Evolutionary conservation across 331 rosid genomes (phyloP), one percentile per base, ranked within the genome.

Genomic region (Quercus phellos): DNA sequence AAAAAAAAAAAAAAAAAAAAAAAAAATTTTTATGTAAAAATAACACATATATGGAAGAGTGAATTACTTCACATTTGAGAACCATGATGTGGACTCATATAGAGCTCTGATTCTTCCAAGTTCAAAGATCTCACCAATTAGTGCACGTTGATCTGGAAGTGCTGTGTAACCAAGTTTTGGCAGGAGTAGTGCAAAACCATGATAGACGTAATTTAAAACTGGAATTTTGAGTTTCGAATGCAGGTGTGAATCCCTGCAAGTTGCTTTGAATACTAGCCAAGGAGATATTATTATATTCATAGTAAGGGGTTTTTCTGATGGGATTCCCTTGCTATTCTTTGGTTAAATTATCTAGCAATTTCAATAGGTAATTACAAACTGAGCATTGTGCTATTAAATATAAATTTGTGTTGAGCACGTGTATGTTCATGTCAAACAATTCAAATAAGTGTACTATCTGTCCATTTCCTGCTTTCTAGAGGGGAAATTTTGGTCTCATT

Each of bases 381-480:
- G 0, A 18, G 10, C 10, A 66, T 18, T 13, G 1, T 1, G 19
- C 46, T 17, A 64, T 7, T 32, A 64, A 64, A 64, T 64, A 64
- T 16, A 64, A 29, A 30, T 14, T 27, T 64, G 21, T 17, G 46
- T 17, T 12, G 46, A 16, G 42, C 43, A 43, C 4, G n/a, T 32
- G 24, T 29, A 5, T 58, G 43, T 63, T 35, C 38, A 63, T 63
- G 17, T 27, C 67, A 59, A 24, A 59, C 5, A 22, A 11, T 59
- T 59, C 67, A 59, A 59, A 59, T 24, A 12, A 46, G 17, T 46
- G 53, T 46, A 27, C 32, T 59, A 24, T 59, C 5, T 24, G 16
- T 11, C 64, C 64, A 22, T 75, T 74, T 38, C 55, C 46, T 74
- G 55, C 64, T 56, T 2, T 75, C 69, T 51, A 54, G 78, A 77